Base-by-base conservation (phyloP, 257 asterid genomes). In the Solanum lycopersicoides region DNA sequence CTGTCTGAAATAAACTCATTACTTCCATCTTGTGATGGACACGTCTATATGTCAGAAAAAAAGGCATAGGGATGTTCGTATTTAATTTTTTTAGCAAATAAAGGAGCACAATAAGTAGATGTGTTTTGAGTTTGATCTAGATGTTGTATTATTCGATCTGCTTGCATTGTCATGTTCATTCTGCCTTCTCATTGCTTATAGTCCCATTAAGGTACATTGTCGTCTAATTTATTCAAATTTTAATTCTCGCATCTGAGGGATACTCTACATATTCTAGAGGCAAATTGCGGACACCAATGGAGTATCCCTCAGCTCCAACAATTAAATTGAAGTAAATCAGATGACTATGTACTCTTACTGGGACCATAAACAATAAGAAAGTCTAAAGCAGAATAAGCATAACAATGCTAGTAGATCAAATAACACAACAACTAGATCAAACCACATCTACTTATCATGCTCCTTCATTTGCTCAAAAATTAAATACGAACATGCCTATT, bases 251-350 rank as follows among this genome's bases (percentile, higher is more conserved):
- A 94, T 95, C 87, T 88, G 96, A 92, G 92, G 99, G 98, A 30
- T 91, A 95, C 92, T 95, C 99, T 86, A 89, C 95, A 87, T 95
- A 94, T 84, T 92, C 89, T 59, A 92, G 85, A 74, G 98, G 95
- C 94, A 97, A 91, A 89, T 95, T 95, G 82, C 97, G 95, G 83
- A 97, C 86, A 84, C 94, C 93, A 88, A 97, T 89, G 86, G 99
- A 95, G 92, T 95, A 90, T 35, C 98, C 99, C 92, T 92, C 96
- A 87, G 83, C 96, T 92, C 91, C 85, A 90, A 90, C 86, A 14
- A 60, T 39, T 45, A 86, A 50, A 86, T 65, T 15, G 45, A 6
- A 89, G 89, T 53, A 79, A 79, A 32, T 75, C 16, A 30, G 32
- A 84, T 47, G 69, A 72, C 47, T 71, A 79, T 63, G 77, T 76